A percentile compares a stretch with the other conserved stretches of the same genome.
Conservation (phyloP, 352 stramenopile species). For the Phytophthora cactorum region DNA sequence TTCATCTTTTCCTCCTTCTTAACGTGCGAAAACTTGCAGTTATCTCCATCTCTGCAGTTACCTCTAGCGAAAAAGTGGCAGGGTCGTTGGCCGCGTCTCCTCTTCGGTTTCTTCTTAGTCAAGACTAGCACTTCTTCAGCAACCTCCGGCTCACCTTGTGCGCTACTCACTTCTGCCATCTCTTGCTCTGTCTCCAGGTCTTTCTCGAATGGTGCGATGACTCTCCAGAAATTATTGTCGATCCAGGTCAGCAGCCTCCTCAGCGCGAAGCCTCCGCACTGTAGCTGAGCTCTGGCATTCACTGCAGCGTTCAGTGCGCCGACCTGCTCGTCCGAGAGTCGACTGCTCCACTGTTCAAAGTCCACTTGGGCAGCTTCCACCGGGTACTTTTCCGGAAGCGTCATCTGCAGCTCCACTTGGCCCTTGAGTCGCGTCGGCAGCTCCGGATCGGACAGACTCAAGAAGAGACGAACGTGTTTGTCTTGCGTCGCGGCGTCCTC, state of each 20-base stretch:
- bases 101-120: conserved; percentile 29
- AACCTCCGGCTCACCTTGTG: neutral
- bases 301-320: conserved; percentile 45
- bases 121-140: neutral
- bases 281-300: conserved; percentile 38
- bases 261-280: conserved; percentile 57
- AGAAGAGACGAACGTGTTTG: conserved; percentile 46
- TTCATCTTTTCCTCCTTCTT: conserved; percentile 29
- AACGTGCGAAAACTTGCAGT: conserved; percentile 57
- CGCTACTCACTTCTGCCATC: neutral
- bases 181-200: conserved; percentile 4
- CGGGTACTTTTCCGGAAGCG: conserved; percentile 63
- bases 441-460: conserved; percentile 71
- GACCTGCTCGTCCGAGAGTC: conserved; percentile 48
- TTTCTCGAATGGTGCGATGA: conserved; percentile 38
- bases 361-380: conserved; percentile 50
- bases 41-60: conserved; percentile 57
- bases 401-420: conserved; percentile 62
- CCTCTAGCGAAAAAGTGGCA: conserved; percentile 66
- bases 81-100: conserved; percentile 28
- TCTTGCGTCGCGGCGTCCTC: conserved; percentile 22
- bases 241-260: conserved; percentile 85
- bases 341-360: conserved; percentile 56
- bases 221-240: conserved; percentile 77
- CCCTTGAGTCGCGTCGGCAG: conserved; percentile 58